Base-by-base conservation (phyloP, 371 early-diverging fungal genomes). In the Zopfochytrium polystomum region DNA sequence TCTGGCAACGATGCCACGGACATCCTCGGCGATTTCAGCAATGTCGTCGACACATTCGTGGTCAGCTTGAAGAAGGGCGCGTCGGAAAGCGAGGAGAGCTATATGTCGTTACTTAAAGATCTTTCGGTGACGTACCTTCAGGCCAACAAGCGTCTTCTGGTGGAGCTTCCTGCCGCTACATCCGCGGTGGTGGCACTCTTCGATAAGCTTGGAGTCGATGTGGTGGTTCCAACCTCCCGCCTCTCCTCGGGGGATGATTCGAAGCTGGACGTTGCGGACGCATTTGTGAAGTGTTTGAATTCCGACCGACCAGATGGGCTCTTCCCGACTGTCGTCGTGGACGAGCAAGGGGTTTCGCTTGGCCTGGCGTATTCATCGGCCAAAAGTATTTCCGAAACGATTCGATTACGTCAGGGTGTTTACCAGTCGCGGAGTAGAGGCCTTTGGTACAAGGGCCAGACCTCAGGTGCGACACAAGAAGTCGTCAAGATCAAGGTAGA, bases 401-500 rank as follows among this genome's bases (percentile, higher is more conserved):
- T 98, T 54, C 80, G 81, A 31, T 81, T 84, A 0, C 83, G 87
- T 3, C 76, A 84, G 56, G 98, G 98, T 29, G 95, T 96, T 13
- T 98, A 95, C 80, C 88, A 91, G 69, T 90, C 90, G 35, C 84
- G 98, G 57, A 80, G 74, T n/a, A 80, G 90, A 51, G 95, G 95
- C 7, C 77, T 98, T 9, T 98, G 98, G 98, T 83, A 90, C 71
- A 98, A 98, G 78, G 98, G 98, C 3, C 77, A 84, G 31, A 90
- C 95, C 1, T 94, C 95, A 0, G 96, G 96, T 38, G 89, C 95
- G 18, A 89, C 90, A 5, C 98, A 98, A 73, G 75, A 84, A 15
- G 76, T 98, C 50, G 62, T 86, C 35, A 79, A 79, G 42, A 76
- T 96, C 51, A 77, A 85, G 25, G 73, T 83, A 46, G 98, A 98